Evolutionary conservation across 2,329 filamentous ascomycete species (phyloP).

Genomic region (Aspergillus fumigatus): DNA sequence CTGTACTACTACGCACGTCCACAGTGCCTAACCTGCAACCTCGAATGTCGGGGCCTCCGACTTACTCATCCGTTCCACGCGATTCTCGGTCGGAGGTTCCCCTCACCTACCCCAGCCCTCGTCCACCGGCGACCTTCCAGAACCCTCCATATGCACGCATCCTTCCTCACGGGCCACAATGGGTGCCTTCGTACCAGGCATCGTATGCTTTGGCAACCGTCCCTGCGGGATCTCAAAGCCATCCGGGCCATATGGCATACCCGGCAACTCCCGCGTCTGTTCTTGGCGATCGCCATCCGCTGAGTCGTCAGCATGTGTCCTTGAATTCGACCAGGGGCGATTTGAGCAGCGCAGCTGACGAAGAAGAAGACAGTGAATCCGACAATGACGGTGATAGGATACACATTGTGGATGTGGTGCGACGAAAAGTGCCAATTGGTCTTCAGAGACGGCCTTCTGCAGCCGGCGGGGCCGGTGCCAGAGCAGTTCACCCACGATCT

Average conservation of each 20-base stretch:
- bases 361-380: slow-evolving; percentile 14
- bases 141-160: slow-evolving; percentile 34
- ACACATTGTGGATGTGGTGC: slow-evolving; percentile 27
- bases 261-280: slow-evolving; percentile 19
- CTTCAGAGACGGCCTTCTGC: slow-evolving; percentile 14
- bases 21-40: slow-evolving; percentile 37
- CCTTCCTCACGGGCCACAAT: slow-evolving; percentile 47
- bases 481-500: slow-evolving; percentile 21
- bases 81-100: slow-evolving; percentile 29
- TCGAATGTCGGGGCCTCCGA: slow-evolving; percentile 30
- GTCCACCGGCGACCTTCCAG: slow-evolving; percentile 34
- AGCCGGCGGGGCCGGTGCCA: slow-evolving; percentile 5
- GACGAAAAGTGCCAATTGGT: slow-evolving; percentile 21
- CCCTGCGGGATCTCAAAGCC: slow-evolving; percentile 23
- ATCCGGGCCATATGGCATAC: slow-evolving; percentile 16
- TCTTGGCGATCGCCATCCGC: slow-evolving; percentile 14
- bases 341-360: slow-evolving; percentile 14
- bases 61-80: slow-evolving; percentile 31
- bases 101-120: slow-evolving; percentile 31
- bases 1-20: slow-evolving; percentile 42
- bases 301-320: slow-evolving; percentile 14
- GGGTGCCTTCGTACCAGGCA: slow-evolving; percentile 36
- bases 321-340: slow-evolving; percentile 14
- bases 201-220: slow-evolving; percentile 31
- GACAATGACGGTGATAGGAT: slow-evolving; percentile 29